phyloP scores from a whole-genome alignment of 2,329 filamentous ascomycete species.

The Trichothecium sympodiale region DNA sequence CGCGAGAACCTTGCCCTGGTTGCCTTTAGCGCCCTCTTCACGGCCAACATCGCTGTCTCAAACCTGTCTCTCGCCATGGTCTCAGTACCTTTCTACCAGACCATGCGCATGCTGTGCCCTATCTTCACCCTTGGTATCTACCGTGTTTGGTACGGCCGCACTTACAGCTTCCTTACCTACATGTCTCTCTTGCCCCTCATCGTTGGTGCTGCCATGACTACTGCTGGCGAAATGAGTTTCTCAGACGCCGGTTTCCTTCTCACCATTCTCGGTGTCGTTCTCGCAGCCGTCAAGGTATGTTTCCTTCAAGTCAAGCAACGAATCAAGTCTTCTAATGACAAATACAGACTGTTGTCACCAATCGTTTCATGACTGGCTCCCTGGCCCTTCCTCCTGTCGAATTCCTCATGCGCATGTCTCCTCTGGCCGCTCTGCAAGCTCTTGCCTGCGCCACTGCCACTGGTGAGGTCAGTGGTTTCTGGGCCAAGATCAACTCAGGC shows the following conservation, averaged over 20 bases:
- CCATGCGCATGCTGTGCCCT: constrained; percentile 49
- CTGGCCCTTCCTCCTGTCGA: constrained; percentile 47
- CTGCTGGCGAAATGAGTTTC: constrained; percentile 52
- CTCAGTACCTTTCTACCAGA: constrained; percentile 56
- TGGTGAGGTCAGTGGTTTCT: constrained; percentile 38
- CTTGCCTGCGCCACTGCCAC: constrained; percentile 37
- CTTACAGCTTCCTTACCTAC: constrained; percentile 45
- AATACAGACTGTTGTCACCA: constrained; percentile 45
- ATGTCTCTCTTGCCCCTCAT: constrained; percentile 50
- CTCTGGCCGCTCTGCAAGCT: constrained; percentile 45
- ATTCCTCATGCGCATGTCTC: constrained; percentile 51
- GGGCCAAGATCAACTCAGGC: constrained; percentile 20
- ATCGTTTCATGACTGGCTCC: constrained; percentile 52
- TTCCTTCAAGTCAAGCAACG: not conserved
- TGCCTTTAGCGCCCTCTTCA: constrained; percentile 50
- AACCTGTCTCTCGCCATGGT: constrained; percentile 51
- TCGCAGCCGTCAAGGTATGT: constrained; percentile 42
- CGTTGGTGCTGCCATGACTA: constrained; percentile 46
- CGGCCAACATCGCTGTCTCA: constrained; percentile 53
- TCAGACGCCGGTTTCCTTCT: constrained; percentile 45
- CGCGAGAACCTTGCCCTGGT: constrained; percentile 44
- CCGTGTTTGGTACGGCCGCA: constrained; percentile 41
- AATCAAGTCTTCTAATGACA: constrained; percentile 9
- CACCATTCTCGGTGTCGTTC: constrained; percentile 40
- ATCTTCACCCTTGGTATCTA: constrained; percentile 53